Evolutionary conservation across 2,329 filamentous ascomycete species (phyloP).

Genomic region (Aureobasidium zeae): DNA sequence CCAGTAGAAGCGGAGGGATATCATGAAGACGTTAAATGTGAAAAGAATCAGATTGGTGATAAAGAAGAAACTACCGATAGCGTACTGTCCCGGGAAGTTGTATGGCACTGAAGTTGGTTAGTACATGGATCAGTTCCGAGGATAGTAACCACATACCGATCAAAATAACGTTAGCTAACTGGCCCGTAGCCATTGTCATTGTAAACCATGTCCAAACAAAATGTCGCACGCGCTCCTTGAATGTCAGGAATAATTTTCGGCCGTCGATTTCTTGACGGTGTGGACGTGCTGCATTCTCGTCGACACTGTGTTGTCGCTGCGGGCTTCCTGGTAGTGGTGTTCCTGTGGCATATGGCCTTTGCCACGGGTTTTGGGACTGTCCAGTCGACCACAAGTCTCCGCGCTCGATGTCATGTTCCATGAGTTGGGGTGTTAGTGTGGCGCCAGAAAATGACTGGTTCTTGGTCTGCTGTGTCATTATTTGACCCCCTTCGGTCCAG

Average conservation of each 20-base stretch:
- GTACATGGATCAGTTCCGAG: neutral
- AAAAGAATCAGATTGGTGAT: conserved; percentile 49
- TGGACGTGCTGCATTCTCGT: neutral
- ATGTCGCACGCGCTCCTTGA: conserved; percentile 50
- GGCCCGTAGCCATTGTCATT: conserved; percentile 54
- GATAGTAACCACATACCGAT: conserved; percentile 28
- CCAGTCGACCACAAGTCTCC: conserved; percentile 8
- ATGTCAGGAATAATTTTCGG: conserved; percentile 27
- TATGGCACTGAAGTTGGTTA: conserved; percentile 34
- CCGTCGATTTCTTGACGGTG: neutral
- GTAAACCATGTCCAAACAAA: conserved; percentile 76
- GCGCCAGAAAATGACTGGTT: neutral
- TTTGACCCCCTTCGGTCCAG: neutral
- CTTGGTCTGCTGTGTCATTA: conserved; percentile 5
- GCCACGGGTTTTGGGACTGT: conserved; percentile 1
- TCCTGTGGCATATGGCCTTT: conserved; percentile 5
- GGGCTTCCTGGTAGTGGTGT: conserved; percentile 4
- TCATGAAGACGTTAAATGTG: conserved; percentile 58
- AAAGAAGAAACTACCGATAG: conserved; percentile 42
- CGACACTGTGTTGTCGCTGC: neutral
- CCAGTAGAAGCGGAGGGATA: conserved; percentile 58
- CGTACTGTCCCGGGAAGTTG: conserved; percentile 37
- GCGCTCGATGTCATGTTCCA: conserved; percentile 5
- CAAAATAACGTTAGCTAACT: conserved; percentile 49
- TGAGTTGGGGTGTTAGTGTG: too few relatives aligned